phyloP scores from a whole-genome alignment of 441 rosid genomes.

The Bruguiera hainesii region DNA sequence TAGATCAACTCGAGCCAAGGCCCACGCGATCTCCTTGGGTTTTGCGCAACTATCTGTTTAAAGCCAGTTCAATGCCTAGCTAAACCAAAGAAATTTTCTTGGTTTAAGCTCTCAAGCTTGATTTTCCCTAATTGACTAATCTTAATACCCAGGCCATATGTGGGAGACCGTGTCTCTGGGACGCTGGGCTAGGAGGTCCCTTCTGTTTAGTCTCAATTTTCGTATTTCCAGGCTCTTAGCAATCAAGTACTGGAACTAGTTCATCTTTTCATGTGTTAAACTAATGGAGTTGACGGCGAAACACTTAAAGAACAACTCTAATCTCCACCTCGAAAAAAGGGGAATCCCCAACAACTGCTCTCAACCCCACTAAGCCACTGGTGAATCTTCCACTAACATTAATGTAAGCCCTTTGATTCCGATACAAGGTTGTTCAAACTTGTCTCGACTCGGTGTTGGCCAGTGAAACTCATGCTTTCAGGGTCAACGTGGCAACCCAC shows the following conservation, averaged over 20 bases:
- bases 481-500: no score
- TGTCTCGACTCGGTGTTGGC: no score
- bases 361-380: no score
- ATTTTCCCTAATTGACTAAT: constrained; percentile 39
- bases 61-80: constrained; percentile 3
- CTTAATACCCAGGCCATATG: constrained; percentile 59
- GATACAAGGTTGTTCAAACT: no score
- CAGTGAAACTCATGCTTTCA: no score
- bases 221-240: no score
- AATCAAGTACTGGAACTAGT: not conserved
- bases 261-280: not conserved
- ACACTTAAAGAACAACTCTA: not conserved
- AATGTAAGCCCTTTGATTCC: no score
- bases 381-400: no score
- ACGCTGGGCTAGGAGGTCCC: constrained; percentile 11
- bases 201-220: constrained; percentile 7
- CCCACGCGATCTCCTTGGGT: constrained; percentile 43
- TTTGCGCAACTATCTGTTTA: constrained; percentile 22
- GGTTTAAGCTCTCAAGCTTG: constrained; percentile 27
- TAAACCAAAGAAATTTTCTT: constrained; percentile 29
- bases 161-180: constrained; percentile 68
- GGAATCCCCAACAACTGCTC: not conserved
- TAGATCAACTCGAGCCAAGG: constrained; percentile 17
- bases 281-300: not conserved
- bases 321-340: no score